phyloP scores from a whole-genome alignment of 2,329 filamentous ascomycete genomes.

The Beauveria australis region DNA sequence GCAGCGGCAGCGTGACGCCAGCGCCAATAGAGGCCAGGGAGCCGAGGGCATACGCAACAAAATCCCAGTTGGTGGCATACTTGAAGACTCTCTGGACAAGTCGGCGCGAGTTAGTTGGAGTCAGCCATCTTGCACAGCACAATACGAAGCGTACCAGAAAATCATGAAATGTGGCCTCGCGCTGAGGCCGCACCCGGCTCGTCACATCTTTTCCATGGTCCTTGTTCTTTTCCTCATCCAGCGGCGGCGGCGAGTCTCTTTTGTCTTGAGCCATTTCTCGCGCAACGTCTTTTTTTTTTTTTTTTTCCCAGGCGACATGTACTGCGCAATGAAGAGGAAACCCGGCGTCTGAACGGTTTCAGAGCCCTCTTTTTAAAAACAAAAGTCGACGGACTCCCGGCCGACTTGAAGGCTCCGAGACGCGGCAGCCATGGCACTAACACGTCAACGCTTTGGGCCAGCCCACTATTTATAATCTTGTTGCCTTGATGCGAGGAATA shows the following conservation, averaged over 20 bases:
- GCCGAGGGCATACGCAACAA: constrained; percentile 38
- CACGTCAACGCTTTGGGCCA: constrained; percentile 3
- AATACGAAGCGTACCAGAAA: constrained; percentile 22
- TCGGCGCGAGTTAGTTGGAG: background rate
- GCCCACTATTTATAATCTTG: background rate
- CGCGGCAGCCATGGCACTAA: constrained; percentile 14
- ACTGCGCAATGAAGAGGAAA: background rate
- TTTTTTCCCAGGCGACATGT: too few relatives aligned
- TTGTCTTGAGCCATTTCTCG: background rate
- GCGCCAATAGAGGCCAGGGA: constrained; percentile 41
- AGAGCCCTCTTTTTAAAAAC: background rate
- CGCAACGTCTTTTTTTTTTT: too few relatives aligned
- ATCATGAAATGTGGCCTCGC: constrained; percentile 33
- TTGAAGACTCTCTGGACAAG: constrained; percentile 37
- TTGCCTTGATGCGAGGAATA: background rate
- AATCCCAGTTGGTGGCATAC: constrained; percentile 47
- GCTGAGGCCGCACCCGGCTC: constrained; percentile 24
- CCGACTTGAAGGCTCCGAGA: background rate
- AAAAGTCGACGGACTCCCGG: background rate
- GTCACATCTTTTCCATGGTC: constrained; percentile 15
- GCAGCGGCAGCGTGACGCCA: constrained; percentile 47
- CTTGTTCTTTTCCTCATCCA: background rate
- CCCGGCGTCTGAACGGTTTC: background rate
- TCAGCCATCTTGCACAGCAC: constrained; percentile 10
- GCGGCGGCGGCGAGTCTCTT: background rate